Conservation (phyloP, 2,329 filamentous ascomycete genomes). For the Hawksworthiomyces lignivorus region DNA sequence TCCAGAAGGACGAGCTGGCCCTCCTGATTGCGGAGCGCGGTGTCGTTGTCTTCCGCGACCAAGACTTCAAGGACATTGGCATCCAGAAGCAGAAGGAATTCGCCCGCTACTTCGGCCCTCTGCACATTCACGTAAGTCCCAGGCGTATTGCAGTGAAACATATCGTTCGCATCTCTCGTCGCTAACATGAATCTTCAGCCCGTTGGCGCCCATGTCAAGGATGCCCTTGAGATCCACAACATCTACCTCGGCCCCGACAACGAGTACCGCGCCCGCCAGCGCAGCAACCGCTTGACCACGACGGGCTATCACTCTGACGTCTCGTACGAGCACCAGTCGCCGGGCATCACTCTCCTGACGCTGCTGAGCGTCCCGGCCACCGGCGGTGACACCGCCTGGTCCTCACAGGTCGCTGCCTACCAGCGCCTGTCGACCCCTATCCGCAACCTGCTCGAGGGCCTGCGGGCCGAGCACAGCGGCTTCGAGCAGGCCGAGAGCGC, state of each 20-base stretch:
- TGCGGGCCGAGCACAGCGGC: conserved; percentile 31
- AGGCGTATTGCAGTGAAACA: too few relatives aligned
- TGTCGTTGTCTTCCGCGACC: conserved; percentile 29
- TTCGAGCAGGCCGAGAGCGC: conserved; percentile 11
- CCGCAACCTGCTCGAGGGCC: conserved; percentile 27
- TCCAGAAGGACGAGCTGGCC: conserved; percentile 34
- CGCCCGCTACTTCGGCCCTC: conserved; percentile 29
- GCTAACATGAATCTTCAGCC: conserved; percentile 27
- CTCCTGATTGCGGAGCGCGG: conserved; percentile 33
- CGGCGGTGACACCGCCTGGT: conserved; percentile 32
- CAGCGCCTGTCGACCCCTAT: conserved; percentile 29
- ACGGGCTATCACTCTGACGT: conserved; percentile 34
- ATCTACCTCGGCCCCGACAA: conserved; percentile 39
- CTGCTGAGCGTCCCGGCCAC: conserved; percentile 28
- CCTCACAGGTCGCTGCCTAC: conserved; percentile 30
- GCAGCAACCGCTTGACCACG: conserved; percentile 27
- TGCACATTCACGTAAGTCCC: conserved; percentile 26
- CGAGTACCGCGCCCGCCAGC: conserved; percentile 29
- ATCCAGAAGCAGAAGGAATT: conserved; percentile 30
- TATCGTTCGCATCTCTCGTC: conserved; percentile 32
- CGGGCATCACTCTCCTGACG: conserved; percentile 32
- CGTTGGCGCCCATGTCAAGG: conserved; percentile 34
- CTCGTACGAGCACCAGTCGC: conserved; percentile 34
- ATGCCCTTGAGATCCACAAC: conserved; percentile 35
- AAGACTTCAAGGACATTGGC: conserved; percentile 31